Evolutionary conservation across 805 yeast genomes (phyloP), one percentile per base, ranked within the genome.

Genomic region (Tetrapisispora arboricola): DNA sequence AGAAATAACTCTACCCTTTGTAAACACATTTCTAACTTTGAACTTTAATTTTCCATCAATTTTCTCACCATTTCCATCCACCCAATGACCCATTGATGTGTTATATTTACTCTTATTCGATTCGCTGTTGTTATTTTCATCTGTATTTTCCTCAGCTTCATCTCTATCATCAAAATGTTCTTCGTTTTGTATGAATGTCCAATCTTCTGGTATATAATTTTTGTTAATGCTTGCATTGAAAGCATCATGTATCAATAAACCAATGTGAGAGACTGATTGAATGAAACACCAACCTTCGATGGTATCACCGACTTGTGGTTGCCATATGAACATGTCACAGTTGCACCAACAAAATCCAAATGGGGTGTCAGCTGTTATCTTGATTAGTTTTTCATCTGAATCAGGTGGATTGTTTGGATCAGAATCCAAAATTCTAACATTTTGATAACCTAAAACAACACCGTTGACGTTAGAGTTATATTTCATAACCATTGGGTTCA

Each of bases 211-310:
- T 45, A 92, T 87, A 51, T 77, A 79, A 57, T 73, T 79, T 58
- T 84, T 78, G 62, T 84, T 85, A 47, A 92, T 85, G 35, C 90
- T 78, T 18, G 96, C 96, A 64, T 92, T 92, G 68, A 92, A 92
- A 1, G 94, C 85, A 64, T 92, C 97, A 59, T 85, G 88, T 38
- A 92, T 71, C 49, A 92, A 71, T 45, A 92, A 68, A 45, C 96
- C 97, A 53, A 92, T 82, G 58, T 92, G 98, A 7, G 95, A 81
- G 15, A 94, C 95, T 3, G 95, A 80, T 66, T 90, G 96, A 75
- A 90, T 79, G 66, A 85, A 86, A 41, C 82, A 73, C 68, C 78
- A 73, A 11, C 98, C 98, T 60, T 88, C 94, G 16, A 92, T 64
- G 1, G 71, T 65, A 56, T 92, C 96, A 4, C 94, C 96, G n/a